Base-by-base conservation (phyloP, 2,329 filamentous ascomycete species). In the Fusarium sp. region DNA sequence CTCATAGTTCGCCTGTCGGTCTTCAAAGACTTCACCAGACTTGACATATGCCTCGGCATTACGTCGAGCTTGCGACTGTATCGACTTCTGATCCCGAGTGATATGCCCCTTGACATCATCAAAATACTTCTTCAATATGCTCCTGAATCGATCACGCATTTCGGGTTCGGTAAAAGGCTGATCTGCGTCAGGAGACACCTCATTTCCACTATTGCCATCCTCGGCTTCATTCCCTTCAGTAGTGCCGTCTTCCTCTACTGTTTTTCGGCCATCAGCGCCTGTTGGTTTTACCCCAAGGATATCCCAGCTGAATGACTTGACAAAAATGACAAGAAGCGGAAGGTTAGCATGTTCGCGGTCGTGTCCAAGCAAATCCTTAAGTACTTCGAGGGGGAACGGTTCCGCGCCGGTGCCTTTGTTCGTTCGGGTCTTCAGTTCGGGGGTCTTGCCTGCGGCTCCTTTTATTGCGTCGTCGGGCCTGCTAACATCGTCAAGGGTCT, bases 31-130 rank as follows among this genome's bases (percentile, higher is more conserved):
- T 80, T 99, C 96, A 5, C 96, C 96, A 42, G 96, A 98, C 79
- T 98, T 98, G 78, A 99, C 96, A 78, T 99, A 99, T 11, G 96
- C 96, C 82, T 99, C 96, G 2, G 96, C 96, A 83, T 99, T 99
- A 76, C 96, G 95, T 72, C 95, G 94, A 61, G 94, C 94, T 83
- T 99, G 96, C 32, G 89, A 91, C 60, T 91, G 89, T 45, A 99
- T 92, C 45, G 93, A 92, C 82, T 97, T 96, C 81, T 99, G 96
- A 78, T 98, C 95, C n/a, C 94, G 92, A 36, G 95, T 82, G 36
- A 99, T 88, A 79, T 98, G 96, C 22, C 89, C 87, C 79, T 97
- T 98, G 75, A 98, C 94, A 80, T 98, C 95, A 62, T 98, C 94
- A 75, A 98, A 94, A 78, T 99, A 99, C 38, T 93, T 92, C 66